Conservation (phyloP, 2,329 filamentous ascomycete genomes). For the Leptodontidium sp. region DNA sequence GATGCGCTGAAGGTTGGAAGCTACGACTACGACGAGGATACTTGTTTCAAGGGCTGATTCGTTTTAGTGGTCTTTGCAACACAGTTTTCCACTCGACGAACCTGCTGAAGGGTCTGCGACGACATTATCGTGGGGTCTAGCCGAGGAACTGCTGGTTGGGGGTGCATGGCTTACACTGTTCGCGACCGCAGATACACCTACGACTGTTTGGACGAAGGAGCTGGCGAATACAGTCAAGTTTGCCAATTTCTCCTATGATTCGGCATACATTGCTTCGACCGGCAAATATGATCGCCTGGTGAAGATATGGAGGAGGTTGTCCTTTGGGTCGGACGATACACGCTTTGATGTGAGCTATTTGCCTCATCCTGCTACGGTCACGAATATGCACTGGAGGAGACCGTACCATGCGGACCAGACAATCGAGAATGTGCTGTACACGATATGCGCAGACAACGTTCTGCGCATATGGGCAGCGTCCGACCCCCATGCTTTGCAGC, state of each 20-base stretch:
- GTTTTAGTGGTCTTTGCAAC: slow-evolving; percentile 69
- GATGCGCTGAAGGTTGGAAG: slow-evolving; percentile 74
- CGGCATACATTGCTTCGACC: slow-evolving; percentile 83
- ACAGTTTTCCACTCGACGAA: slow-evolving; percentile 60
- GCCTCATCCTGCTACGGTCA: slow-evolving; percentile 82
- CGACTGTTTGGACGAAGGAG: slow-evolving; percentile 75
- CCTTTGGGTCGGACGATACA: slow-evolving; percentile 83
- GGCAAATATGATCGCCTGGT: slow-evolving; percentile 82
- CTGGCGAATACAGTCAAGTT: slow-evolving; percentile 78
- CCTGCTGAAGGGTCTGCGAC: slow-evolving; percentile 52
- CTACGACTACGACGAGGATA: slow-evolving; percentile 21
- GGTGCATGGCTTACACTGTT: slow-evolving; percentile 76
- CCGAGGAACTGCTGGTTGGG: slow-evolving; percentile 85
- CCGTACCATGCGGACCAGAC: slow-evolving; percentile 80
- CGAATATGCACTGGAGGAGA: slow-evolving; percentile 84
- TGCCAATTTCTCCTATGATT: slow-evolving; percentile 85
- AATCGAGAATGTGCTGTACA: slow-evolving; percentile 88
- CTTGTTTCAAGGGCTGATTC: slow-evolving; percentile 34
- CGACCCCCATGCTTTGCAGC: slow-evolving; percentile 74
- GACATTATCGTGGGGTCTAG: slow-evolving; percentile 85
- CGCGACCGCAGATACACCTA: slow-evolving; percentile 55
- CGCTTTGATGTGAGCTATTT: slow-evolving; percentile 93
- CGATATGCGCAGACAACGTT: slow-evolving; percentile 81
- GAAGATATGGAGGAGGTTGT: slow-evolving; percentile 91
- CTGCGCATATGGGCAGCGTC: slow-evolving; percentile 85